Evolutionary conservation across 495 filamentous ascomycete genomes (phyloP).

Genomic region (Rostrohypoxylon terebratum): DNA sequence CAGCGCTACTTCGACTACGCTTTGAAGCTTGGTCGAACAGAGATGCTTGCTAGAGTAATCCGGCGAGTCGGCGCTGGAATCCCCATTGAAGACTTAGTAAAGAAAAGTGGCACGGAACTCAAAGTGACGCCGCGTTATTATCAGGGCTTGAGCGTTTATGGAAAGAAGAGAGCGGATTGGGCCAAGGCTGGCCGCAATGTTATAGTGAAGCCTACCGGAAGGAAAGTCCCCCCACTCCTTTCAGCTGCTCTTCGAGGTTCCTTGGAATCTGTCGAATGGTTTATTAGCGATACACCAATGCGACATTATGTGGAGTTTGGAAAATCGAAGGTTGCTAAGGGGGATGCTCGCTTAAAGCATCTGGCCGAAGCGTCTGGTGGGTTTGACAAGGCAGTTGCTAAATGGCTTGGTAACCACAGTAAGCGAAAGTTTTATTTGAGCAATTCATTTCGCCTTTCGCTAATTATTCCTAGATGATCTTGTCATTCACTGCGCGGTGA

Average conservation of each 20-base stretch:
- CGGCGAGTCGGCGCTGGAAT: slow-evolving; percentile 69
- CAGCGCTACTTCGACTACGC: slow-evolving; percentile 47
- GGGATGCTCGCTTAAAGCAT: slow-evolving; percentile 67
- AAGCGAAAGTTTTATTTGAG: slow-evolving; percentile 44
- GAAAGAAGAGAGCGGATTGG: slow-evolving; percentile 75
- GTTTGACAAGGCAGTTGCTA: slow-evolving; percentile 67
- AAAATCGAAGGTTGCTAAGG: slow-evolving; percentile 61
- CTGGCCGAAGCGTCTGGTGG: slow-evolving; percentile 65
- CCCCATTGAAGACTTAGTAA: slow-evolving; percentile 70
- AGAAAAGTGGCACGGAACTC: slow-evolving; percentile 67
- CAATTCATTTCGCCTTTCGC: slow-evolving; percentile 20
- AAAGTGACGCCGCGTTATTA: slow-evolving; percentile 74
- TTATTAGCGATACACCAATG: slow-evolving; percentile 71
- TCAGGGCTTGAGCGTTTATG: slow-evolving; percentile 76
- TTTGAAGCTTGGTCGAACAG: slow-evolving; percentile 49
- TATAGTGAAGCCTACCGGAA: slow-evolving; percentile 36
- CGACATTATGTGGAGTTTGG: slow-evolving; percentile 72
- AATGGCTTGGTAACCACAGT: slow-evolving; percentile 70
- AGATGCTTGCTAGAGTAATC: slow-evolving; percentile 57
- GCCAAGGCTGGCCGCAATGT: slow-evolving; percentile 65
- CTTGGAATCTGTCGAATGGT: slow-evolving; percentile 74
- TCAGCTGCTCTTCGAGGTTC: slow-evolving; percentile 66
- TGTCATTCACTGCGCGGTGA: slow-evolving; percentile 73
- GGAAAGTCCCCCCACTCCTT: slow-evolving; percentile 66
- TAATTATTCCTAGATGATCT: slow-evolving; percentile 64